Conservation (phyloP, 2,329 filamentous ascomycete genomes). For the Colletotrichum plurivorum region DNA sequence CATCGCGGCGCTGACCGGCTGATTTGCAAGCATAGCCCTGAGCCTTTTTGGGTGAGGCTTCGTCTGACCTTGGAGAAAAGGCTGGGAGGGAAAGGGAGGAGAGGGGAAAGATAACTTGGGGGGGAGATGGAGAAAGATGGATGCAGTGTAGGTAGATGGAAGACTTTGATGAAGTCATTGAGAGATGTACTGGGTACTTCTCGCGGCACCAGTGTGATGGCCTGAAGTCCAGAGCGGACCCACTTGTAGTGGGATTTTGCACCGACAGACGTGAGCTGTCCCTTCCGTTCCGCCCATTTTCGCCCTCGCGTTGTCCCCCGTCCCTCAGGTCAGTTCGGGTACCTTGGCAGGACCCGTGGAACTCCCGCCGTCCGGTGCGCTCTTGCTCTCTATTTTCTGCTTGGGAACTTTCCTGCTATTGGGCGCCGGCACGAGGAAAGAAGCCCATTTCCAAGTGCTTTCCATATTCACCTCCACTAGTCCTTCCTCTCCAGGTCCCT, state of each 20-base stretch:
- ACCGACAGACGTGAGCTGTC: slow-evolving; percentile 41
- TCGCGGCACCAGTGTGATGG: slow-evolving; percentile 9
- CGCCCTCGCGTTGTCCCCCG: slow-evolving; percentile 36
- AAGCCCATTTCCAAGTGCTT: background rate
- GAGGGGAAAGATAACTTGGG: too few relatives aligned
- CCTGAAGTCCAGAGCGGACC: slow-evolving; percentile 41
- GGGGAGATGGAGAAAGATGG: too few relatives aligned
- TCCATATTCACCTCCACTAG: background rate
- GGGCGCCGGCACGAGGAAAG: slow-evolving; percentile 5
- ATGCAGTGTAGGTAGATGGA: background rate
- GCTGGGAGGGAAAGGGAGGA: too few relatives aligned
- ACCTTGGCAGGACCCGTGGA: slow-evolving; percentile 29
- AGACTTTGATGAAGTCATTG: slow-evolving; percentile 34
- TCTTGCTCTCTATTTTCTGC: slow-evolving; percentile 4
- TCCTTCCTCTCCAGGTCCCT: background rate
- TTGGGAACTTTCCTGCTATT: background rate
- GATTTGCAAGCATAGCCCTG: slow-evolving; percentile 9
- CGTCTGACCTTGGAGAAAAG: background rate
- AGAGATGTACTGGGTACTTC: slow-evolving; percentile 21
- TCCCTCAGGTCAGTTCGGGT: slow-evolving; percentile 9
- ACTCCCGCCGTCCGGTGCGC: slow-evolving; percentile 7
- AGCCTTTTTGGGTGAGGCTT: slow-evolving; percentile 12
- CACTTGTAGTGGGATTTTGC: slow-evolving; percentile 43
- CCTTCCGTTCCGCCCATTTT: slow-evolving; percentile 41
- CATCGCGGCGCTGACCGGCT: background rate